Evolutionary conservation across 2,329 filamentous ascomycete species (phyloP).

Genomic region (Hansfordia pulvinata): DNA sequence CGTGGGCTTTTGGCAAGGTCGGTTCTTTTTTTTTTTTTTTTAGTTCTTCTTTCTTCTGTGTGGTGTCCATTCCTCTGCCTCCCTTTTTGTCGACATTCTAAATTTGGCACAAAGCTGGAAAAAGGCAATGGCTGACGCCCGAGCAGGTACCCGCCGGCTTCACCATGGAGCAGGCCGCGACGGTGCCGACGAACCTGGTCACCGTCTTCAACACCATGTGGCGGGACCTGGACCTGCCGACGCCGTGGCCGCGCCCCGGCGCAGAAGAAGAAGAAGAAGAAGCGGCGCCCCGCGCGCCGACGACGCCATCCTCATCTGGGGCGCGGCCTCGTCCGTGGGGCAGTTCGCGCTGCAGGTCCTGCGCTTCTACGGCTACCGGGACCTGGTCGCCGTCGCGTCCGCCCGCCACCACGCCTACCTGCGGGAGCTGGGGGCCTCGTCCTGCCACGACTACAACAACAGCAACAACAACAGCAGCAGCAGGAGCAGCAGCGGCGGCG

Average conservation of each 20-base stretch:
- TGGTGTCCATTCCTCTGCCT: constrained; percentile 4
- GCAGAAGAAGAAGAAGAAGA: no score
- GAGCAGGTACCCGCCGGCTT: constrained; percentile 24
- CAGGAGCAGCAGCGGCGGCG: no score
- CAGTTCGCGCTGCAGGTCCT: constrained; percentile 35
- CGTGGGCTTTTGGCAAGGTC: constrained; percentile 31
- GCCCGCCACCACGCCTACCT: constrained; percentile 28
- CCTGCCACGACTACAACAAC: constrained; percentile 32
- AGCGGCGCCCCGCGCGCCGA: constrained; percentile 20
- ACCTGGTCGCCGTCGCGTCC: constrained; percentile 34
- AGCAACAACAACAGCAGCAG: no score
- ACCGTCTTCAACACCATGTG: constrained; percentile 43
- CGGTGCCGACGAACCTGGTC: constrained; percentile 42
- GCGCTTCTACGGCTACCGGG: constrained; percentile 34
- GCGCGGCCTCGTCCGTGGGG: constrained; percentile 37
- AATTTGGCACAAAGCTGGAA: background rate
- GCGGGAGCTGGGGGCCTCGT: constrained; percentile 26
- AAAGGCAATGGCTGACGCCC: no score
- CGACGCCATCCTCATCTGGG: constrained; percentile 33
- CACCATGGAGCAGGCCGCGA: constrained; percentile 31
- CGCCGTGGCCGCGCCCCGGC: constrained; percentile 41
- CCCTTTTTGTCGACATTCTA: background rate
- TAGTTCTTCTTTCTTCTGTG: background rate
- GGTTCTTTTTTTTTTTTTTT: no score
- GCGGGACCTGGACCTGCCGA: constrained; percentile 34